A percentile compares a stretch with the other conserved stretches of the same genome.
These are phyloP conservation scores for Mortierella antarctica DNA, from an alignment of 192 early-diverging fungal species.

Conservation along the genomic window DNA sequence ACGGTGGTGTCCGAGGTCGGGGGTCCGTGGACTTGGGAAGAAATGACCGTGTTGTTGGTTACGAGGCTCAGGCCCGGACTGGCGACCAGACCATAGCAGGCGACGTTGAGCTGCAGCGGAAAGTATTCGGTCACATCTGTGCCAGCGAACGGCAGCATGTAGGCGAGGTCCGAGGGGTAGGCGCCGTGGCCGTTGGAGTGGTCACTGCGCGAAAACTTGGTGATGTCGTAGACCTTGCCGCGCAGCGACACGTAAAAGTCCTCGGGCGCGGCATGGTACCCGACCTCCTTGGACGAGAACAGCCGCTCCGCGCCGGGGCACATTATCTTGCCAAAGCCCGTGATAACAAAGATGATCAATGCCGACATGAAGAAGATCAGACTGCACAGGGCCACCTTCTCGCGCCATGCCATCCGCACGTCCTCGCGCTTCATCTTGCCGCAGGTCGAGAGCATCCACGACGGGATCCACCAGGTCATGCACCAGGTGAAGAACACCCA, in stretches of 20 bases:
- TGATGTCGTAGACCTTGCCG: slow-evolving; percentile 76
- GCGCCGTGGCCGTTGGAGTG: slow-evolving; percentile 60
- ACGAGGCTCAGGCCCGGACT: slow-evolving; percentile 4
- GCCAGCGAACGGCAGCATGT: slow-evolving; percentile 68
- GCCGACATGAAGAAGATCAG: slow-evolving; percentile 84
- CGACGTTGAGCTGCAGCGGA: slow-evolving; percentile 63
- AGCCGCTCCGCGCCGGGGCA: slow-evolving; percentile 81
- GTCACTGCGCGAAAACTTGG: slow-evolving; percentile 68
- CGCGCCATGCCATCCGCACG: slow-evolving; percentile 95
- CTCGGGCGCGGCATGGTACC: slow-evolving; percentile 65
- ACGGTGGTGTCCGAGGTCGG: slow-evolving; percentile 45
- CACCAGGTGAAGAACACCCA: slow-evolving; percentile 86
- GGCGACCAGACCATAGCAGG: slow-evolving; percentile 65
- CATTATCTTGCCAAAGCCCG: slow-evolving; percentile 83
- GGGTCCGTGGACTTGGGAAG: slow-evolving; percentile 45
- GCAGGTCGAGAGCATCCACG: slow-evolving; percentile 62
- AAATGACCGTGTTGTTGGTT: slow-evolving; percentile 30
- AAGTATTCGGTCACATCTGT: slow-evolving; percentile 74
- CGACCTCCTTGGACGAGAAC: slow-evolving; percentile 67
- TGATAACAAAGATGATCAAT: slow-evolving; percentile 87
- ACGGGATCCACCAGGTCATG: slow-evolving; percentile 87
- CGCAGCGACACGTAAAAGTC: slow-evolving; percentile 75
- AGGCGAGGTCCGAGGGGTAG: slow-evolving; percentile 51
- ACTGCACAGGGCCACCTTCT: slow-evolving; percentile 88
- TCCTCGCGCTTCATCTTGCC: slow-evolving; percentile 88